Percentiles rank a stretch among this genome's conserved stretches.
Conservation (phyloP, 108 stramenopile species). For the Aurantiochytrium sp. region DNA sequence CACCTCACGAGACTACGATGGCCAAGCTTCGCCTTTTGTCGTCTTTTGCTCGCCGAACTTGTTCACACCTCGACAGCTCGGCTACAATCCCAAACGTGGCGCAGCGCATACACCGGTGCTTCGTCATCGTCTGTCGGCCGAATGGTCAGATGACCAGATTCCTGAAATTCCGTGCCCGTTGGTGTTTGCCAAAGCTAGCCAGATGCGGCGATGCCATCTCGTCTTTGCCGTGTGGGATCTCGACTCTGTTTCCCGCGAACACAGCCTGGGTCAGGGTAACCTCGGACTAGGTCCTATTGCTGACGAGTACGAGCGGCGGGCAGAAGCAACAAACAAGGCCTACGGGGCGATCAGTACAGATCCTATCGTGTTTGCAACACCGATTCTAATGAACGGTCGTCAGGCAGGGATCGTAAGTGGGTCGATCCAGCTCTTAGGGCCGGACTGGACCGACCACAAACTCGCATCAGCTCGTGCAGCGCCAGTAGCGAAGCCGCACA, state of each 20-base stretch:
- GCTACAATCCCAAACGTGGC: background rate
- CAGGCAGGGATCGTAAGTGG: background rate
- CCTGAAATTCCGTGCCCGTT: background rate
- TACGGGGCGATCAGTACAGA: background rate
- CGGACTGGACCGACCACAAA: background rate
- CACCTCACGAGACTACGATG: background rate
- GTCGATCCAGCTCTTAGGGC: background rate
- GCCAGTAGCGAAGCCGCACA: background rate
- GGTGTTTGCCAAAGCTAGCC: background rate
- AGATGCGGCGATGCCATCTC: background rate
- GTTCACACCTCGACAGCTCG: background rate
- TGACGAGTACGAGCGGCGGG: background rate
- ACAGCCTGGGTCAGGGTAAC: background rate
- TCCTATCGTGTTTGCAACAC: background rate
- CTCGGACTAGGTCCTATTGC: background rate
- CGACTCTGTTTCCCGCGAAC: background rate
- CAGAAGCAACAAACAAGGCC: background rate
- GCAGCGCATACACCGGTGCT: background rate
- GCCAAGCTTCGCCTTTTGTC: background rate
- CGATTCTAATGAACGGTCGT: background rate
- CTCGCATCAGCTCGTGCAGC: background rate
- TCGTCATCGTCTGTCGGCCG: background rate
- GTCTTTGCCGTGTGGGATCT: background rate
- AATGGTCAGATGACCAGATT: background rate
- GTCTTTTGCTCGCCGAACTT: background rate